These are phyloP conservation scores for Noccaea bulbosa DNA, from an alignment of 345 rosid species.

Conservation along the genomic window DNA sequence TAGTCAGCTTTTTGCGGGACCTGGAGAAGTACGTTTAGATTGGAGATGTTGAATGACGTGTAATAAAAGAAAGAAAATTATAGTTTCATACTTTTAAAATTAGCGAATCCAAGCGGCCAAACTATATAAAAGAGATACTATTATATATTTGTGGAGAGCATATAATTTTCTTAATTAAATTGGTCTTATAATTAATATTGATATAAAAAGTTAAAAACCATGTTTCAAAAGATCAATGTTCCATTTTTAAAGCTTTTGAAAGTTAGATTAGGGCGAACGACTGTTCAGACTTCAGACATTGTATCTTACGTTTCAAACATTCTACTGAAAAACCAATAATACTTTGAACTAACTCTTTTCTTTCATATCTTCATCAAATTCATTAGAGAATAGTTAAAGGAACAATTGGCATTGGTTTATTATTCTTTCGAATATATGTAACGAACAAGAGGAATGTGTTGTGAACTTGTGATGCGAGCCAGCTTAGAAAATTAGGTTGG, in stretches of 20 bases:
- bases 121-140: not conserved
- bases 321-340: not conserved
- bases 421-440: not conserved
- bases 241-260: too few relatives aligned
- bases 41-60: constrained; percentile 59
- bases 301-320: not conserved
- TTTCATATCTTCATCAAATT: too few relatives aligned
- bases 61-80: not conserved
- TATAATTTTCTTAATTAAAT: too few relatives aligned
- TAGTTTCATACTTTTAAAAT: not conserved
- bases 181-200: not conserved
- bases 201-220: not conserved
- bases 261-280: not conserved
- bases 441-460: not conserved
- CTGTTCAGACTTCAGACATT: too few relatives aligned
- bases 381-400: too few relatives aligned
- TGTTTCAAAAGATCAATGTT: too few relatives aligned
- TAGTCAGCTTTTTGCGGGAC: constrained; percentile 59
- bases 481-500: constrained; percentile 37
- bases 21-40: constrained; percentile 69
- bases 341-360: not conserved
- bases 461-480: constrained; percentile 1
- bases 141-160: not conserved
- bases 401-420: not conserved
- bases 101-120: not conserved